These are phyloP conservation scores for Mucor indicus DNA, from an alignment of 371 early-diverging fungal genomes.

Conservation along the genomic window DNA sequence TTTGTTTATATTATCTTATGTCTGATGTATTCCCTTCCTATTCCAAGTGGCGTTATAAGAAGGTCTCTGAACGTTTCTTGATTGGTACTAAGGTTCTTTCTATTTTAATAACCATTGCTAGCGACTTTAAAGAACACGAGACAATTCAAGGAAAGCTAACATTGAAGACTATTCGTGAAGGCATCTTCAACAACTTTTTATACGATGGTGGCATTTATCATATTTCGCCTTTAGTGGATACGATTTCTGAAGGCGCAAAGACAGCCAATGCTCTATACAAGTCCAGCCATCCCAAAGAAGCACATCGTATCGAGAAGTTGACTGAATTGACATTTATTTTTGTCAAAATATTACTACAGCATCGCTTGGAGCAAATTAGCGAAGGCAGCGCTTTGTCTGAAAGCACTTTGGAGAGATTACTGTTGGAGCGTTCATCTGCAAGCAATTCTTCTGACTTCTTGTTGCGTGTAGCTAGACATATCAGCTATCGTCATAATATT, in stretches of 20 bases:
- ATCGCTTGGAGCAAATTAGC: constrained; percentile 23
- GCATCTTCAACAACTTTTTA: constrained; percentile 31
- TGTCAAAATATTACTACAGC: constrained; percentile 32
- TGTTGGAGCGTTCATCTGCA: constrained; percentile 17
- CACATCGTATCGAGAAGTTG: constrained; percentile 26
- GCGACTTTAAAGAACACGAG: constrained; percentile 16
- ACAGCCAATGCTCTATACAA: constrained; percentile 31
- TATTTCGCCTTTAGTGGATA: constrained; percentile 34
- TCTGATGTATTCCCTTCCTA: constrained; percentile 43
- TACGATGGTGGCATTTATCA: constrained; percentile 38
- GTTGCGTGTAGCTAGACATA: constrained; percentile 32
- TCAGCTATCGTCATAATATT: constrained; percentile 30
- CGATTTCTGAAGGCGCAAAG: constrained; percentile 28
- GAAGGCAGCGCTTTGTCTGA: background rate
- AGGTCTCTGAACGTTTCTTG: constrained; percentile 35
- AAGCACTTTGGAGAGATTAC: constrained; percentile 19
- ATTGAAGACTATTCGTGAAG: constrained; percentile 24
- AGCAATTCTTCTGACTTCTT: constrained; percentile 30
- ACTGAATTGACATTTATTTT: constrained; percentile 35
- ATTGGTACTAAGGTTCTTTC: constrained; percentile 37
- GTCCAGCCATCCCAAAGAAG: constrained; percentile 24
- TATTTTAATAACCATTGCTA: constrained; percentile 32
- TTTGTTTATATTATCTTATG: constrained; percentile 38
- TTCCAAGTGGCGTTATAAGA: constrained; percentile 40
- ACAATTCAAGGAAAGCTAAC: background rate